Evolutionary conservation across 2,329 filamentous ascomycete species (phyloP).

Genomic region (Stachybotrys elegans): DNA sequence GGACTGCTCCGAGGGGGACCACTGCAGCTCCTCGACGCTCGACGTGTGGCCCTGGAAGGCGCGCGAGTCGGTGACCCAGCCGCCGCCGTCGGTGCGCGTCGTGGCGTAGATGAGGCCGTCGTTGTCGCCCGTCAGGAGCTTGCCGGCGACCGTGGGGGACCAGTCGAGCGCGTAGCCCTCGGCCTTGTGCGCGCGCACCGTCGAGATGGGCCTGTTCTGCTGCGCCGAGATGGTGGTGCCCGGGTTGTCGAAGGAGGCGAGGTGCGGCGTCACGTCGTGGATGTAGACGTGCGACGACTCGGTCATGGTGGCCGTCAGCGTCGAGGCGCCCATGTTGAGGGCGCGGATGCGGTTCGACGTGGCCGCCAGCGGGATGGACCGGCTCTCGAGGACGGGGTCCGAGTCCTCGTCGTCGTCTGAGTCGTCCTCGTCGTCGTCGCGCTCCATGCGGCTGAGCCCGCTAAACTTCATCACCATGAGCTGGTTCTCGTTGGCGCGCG

Average conservation of each 20-base stretch:
- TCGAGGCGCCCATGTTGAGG: constrained; percentile 75
- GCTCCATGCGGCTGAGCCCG: constrained; percentile 82
- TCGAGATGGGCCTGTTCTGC: constrained; percentile 84
- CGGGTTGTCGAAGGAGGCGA: constrained; percentile 84
- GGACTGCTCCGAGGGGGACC: constrained; percentile 88
- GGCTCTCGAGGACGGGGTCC: constrained; percentile 91
- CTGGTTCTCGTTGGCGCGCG: constrained; percentile 78
- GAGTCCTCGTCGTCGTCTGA: constrained; percentile 69
- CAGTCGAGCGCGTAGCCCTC: constrained; percentile 98
- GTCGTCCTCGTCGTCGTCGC: constrained; percentile 61
- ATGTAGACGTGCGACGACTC: constrained; percentile 86
- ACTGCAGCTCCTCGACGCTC: constrained; percentile 92
- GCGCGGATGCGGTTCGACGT: constrained; percentile 92
- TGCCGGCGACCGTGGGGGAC: constrained; percentile 72
- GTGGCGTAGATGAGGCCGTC: constrained; percentile 86
- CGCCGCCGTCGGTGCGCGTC: constrained; percentile 78
- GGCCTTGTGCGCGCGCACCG: constrained; percentile 82
- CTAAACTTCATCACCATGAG: constrained; percentile 96
- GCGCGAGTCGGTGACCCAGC: constrained; percentile 81
- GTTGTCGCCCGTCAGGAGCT: constrained; percentile 88
- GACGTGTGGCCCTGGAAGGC: constrained; percentile 79
- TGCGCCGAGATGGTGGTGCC: constrained; percentile 73
- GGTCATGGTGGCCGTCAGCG: constrained; percentile 85
- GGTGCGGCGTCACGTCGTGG: constrained; percentile 88
- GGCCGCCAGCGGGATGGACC: constrained; percentile 76